Evolutionary conservation across 2,329 filamentous ascomycete species (phyloP).

Genomic region (Penicillium oxalicum): DNA sequence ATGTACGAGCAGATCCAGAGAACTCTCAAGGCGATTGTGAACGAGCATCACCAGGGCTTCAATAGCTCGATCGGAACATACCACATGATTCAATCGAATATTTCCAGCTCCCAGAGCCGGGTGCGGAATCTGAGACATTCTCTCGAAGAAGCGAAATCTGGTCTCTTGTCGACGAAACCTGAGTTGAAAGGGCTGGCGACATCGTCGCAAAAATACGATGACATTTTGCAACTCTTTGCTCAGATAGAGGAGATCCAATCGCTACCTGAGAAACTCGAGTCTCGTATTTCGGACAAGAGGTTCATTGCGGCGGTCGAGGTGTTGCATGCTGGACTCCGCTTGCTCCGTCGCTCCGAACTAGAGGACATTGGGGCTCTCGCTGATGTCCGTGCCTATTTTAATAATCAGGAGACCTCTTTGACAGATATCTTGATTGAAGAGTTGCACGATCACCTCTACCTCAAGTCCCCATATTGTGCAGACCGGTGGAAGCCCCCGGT

Average conservation of each 20-base stretch:
- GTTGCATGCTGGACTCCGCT: conserved; percentile 76
- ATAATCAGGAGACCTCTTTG: conserved; percentile 84
- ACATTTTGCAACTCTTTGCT: conserved; percentile 73
- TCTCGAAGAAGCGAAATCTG: conserved; percentile 71
- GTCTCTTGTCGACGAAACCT: conserved; percentile 76
- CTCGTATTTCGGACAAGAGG: conserved; percentile 90
- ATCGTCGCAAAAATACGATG: conserved; percentile 84
- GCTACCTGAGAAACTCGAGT: conserved; percentile 87
- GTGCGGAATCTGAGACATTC: conserved; percentile 78
- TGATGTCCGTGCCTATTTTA: conserved; percentile 80
- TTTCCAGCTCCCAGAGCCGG: conserved; percentile 78
- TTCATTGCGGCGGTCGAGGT: conserved; percentile 91
- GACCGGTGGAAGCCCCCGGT: conserved; percentile 81
- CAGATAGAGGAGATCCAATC: conserved; percentile 82
- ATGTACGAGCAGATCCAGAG: conserved; percentile 86
- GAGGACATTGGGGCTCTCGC: conserved; percentile 84
- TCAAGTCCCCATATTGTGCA: conserved; percentile 96
- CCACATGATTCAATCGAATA: conserved; percentile 94
- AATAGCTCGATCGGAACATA: conserved; percentile 98
- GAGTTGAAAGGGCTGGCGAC: conserved; percentile 86
- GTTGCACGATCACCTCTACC: conserved; percentile 90
- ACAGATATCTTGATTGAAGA: conserved; percentile 97
- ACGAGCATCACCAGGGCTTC: conserved; percentile 97
- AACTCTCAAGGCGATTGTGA: conserved; percentile 88
- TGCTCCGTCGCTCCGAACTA: conserved; percentile 79